phyloP scores from a whole-genome alignment of 306 rosid species.

The Lablab purpureus region DNA sequence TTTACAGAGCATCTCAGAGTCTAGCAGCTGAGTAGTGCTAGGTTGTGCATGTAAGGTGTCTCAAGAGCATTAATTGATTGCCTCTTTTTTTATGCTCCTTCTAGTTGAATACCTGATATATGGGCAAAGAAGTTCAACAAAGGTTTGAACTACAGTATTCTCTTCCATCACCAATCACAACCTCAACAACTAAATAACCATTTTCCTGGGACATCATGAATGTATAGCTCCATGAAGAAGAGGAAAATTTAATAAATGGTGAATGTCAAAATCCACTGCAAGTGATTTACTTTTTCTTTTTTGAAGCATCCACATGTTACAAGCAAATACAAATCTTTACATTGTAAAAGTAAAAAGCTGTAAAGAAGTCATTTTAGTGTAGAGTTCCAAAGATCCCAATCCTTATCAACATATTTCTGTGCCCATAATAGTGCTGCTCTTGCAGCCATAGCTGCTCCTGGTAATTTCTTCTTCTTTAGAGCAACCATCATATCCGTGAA shows the following conservation, averaged over 20 bases:
- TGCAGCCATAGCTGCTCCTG: conserved; percentile 62
- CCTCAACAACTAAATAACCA: conserved; percentile 46
- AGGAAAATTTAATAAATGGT: conserved; percentile 25
- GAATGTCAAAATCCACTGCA: conserved; percentile 49
- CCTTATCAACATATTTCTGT: conserved; percentile 68
- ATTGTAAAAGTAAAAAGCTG: conserved; percentile 23
- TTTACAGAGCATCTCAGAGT: conserved; percentile 89
- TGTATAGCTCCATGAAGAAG: conserved; percentile 59
- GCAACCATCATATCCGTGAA: conserved; percentile 62
- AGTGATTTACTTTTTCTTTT: conserved; percentile 28
- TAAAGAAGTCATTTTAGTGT: conserved; percentile 52
- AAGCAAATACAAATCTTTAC: conserved; percentile 45
- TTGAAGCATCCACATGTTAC: conserved; percentile 31
- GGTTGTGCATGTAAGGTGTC: conserved; percentile 33
- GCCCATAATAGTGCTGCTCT: conserved; percentile 79
- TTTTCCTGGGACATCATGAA: conserved; percentile 48
- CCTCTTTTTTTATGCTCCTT: conserved; percentile 49
- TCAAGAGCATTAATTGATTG: conserved; percentile 40
- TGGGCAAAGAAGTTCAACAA: conserved; percentile 45
- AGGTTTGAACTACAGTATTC: conserved; percentile 40
- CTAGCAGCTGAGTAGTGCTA: conserved; percentile 50
- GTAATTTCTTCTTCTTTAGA: conserved; percentile 45
- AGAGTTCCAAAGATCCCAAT: conserved; percentile 76
- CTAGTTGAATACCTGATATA: conserved; percentile 39
- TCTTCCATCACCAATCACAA: conserved; percentile 50